These are phyloP conservation scores for Xylariaceae sp. DNA, from an alignment of 2,329 filamentous ascomycete genomes.

Conservation along the genomic window DNA sequence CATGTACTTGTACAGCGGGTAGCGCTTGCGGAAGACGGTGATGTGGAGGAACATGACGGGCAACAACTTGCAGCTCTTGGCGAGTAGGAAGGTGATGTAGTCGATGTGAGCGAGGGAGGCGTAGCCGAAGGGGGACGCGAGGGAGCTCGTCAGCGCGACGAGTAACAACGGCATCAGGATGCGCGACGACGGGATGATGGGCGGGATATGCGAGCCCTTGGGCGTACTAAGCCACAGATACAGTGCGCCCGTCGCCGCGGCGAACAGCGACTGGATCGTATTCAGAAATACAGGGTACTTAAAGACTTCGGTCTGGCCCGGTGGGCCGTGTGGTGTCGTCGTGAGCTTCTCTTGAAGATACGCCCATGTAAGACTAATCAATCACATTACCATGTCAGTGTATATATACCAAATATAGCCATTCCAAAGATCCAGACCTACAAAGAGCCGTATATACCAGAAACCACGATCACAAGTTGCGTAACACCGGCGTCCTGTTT, in stretches of 20 bases:
- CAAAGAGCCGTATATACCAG: conserved; percentile 97
- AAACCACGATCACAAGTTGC: conserved; percentile 86
- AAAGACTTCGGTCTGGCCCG: conserved; percentile 75
- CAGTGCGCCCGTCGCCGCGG: conserved; percentile 78
- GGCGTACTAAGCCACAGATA: conserved; percentile 77
- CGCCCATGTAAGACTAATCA: conserved; percentile 92
- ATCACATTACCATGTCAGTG: no score
- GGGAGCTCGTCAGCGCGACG: conserved; percentile 84
- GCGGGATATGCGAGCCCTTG: conserved; percentile 54
- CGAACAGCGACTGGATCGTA: conserved; percentile 91
- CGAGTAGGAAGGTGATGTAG: conserved; percentile 97
- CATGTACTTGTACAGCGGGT: conserved; percentile 95
- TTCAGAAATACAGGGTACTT: conserved; percentile 95
- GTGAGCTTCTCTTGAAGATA: conserved; percentile 97
- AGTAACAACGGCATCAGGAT: conserved; percentile 83
- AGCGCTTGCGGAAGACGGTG: conserved; percentile 85
- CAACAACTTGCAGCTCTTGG: conserved; percentile 98
- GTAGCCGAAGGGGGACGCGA: conserved; percentile 96
- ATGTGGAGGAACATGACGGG: conserved; percentile 98
- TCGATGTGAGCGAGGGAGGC: conserved; percentile 91
- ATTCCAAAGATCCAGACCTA: no score
- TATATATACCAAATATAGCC: no score
- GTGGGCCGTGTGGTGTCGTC: conserved; percentile 81
- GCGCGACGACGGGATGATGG: conserved; percentile 77
- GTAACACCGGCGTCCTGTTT: conserved; percentile 67